Conservation (phyloP, 1,284 basidiomycete genomes). For the Sanguinoderma infundibulare region DNA sequence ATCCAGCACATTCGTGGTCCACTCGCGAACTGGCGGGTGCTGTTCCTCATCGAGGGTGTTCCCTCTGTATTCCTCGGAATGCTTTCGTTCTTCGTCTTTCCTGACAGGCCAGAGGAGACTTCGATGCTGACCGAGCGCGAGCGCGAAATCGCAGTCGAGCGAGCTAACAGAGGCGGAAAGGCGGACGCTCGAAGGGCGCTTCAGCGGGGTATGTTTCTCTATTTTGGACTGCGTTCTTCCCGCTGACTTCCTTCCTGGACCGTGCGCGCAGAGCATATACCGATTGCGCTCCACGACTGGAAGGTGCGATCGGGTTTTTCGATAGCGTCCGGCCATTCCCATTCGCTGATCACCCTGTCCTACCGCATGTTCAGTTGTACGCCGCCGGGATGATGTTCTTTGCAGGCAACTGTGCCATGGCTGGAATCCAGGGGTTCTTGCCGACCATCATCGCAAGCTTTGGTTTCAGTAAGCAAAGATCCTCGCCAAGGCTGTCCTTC, state of each 20-base stretch:
- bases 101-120: constrained; percentile 79
- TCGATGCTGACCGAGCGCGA: constrained; percentile 73
- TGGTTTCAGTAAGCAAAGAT: constrained; percentile 53
- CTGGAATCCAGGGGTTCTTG: constrained; percentile 82
- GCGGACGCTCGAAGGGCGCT: constrained; percentile 70
- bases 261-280: constrained; percentile 58
- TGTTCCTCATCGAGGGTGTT: constrained; percentile 81
- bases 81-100: constrained; percentile 68
- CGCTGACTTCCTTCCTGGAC: background rate
- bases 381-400: constrained; percentile 72
- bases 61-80: constrained; percentile 76
- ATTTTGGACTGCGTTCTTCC: background rate
- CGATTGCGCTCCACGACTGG: constrained; percentile 73
- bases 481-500: too few species aligned
- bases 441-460: constrained; percentile 83
- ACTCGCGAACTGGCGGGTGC: constrained; percentile 64
- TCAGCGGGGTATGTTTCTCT: constrained; percentile 65
- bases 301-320: too few species aligned
- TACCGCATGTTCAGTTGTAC: constrained; percentile 52
- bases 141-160: constrained; percentile 70
- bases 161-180: constrained; percentile 73
- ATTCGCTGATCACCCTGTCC: background rate
- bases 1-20: constrained; percentile 58
- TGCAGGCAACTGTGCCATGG: constrained; percentile 78
- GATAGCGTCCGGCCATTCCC: too few species aligned